These are phyloP conservation scores for Alternaria triticina DNA, from an alignment of 2,329 filamentous ascomycete species.

Conservation along the genomic window DNA sequence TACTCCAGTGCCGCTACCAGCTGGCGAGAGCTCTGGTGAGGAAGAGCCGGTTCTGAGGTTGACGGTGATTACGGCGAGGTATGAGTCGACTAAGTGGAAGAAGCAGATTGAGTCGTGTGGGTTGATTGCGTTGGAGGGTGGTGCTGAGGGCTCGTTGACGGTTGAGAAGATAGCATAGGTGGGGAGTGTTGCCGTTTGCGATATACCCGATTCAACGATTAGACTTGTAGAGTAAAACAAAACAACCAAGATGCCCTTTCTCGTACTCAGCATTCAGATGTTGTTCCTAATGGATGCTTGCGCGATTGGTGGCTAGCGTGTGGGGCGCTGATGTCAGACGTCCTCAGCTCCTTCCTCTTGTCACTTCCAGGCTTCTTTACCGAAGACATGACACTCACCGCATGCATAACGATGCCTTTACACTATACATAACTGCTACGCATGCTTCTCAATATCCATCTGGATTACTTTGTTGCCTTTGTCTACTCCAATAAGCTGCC, in stretches of 20 bases:
- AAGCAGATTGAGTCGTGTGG: slow-evolving; percentile 70
- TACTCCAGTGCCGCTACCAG: slow-evolving; percentile 63
- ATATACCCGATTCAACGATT: background rate
- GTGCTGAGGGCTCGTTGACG: slow-evolving; percentile 24
- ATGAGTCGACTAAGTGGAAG: slow-evolving; percentile 78
- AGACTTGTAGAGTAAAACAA: background rate
- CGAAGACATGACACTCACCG: background rate
- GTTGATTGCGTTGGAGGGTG: slow-evolving; percentile 40
- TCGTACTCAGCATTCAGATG: background rate
- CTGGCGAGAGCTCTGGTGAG: slow-evolving; percentile 44
- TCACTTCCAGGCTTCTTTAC: background rate
- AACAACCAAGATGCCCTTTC: background rate
- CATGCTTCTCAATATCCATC: accelerated
- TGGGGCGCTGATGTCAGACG: background rate
- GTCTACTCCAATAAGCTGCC: background rate
- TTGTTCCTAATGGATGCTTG: background rate
- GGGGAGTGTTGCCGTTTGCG: background rate
- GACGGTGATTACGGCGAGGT: slow-evolving; percentile 76
- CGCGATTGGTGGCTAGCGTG: background rate
- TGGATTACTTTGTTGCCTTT: background rate
- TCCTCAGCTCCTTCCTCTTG: background rate
- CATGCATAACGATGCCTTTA: background rate
- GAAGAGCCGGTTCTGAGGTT: slow-evolving; percentile 67
- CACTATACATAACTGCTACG: too few species aligned
- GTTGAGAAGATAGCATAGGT: slow-evolving; percentile 24